Evolutionary conservation across 805 yeast genomes (phyloP), one percentile per base, ranked within the genome.

Genomic region (Saturnispora halmiae): DNA sequence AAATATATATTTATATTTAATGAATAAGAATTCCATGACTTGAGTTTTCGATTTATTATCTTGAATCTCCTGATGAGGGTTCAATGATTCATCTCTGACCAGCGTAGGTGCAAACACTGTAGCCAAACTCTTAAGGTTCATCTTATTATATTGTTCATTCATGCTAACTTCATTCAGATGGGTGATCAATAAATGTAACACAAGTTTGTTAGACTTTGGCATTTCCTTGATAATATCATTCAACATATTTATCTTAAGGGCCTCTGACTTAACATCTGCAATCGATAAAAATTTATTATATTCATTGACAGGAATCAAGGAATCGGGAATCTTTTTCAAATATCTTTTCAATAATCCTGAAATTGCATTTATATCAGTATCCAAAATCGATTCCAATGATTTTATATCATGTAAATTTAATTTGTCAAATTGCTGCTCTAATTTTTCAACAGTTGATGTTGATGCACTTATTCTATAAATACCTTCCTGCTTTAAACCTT

Each of bases 41-140:
- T 75, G 80, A 48, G 84, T 86, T 56, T 90, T 73, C 38, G 76
- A 70, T 20, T 81, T 82, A 82, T 86, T 85, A 58, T 92, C 97
- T 40, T 68, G 54, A 58, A 92, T 75, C 58, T 92, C 98, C 41
- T 79, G 72, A 48, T 82, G 86, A 6, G 94, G 88, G 31, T 77
- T 70, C 44, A 70, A 64, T 6, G 53, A 44, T 28, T 52, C 46
- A 52, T 86, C 95, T 36, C 95, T 70, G 0, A 87, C 80, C 33
- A 92, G 63, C 6, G 96, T 86, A 3, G 98, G 97, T 1, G 96
- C 95, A 67, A 92, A 92, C 6, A 90, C 96, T 33, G 92, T 85
- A 0, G 95, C 79, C 40, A 92, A 62, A 53, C 92, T 87, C 59
- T 78, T 78, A 51, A 73, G 66, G 31, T 73, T 83, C 98, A 92